These are phyloP conservation scores for Pistacia vera DNA, from an alignment of 345 rosid species.

Conservation along the genomic window DNA sequence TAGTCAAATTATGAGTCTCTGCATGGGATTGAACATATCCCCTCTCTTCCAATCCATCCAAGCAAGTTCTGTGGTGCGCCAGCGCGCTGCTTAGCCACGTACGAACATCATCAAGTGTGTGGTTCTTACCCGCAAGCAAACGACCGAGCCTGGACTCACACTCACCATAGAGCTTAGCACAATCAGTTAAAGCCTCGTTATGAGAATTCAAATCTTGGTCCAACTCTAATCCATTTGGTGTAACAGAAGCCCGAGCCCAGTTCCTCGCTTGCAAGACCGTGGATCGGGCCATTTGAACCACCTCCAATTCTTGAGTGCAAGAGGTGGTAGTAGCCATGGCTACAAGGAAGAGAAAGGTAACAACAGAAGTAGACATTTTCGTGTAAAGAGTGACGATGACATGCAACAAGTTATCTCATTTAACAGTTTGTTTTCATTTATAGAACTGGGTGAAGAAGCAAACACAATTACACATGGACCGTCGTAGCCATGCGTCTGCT, in stretches of 20 bases:
- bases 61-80: conserved; percentile 57
- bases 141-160: conserved; percentile 50
- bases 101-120: conserved; percentile 45
- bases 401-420: conserved; percentile 3
- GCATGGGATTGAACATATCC: conserved; percentile 20
- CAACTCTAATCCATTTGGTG: conserved; percentile 17
- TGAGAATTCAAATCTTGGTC: conserved; percentile 8
- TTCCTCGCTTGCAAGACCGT: conserved; percentile 32
- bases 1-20: conserved; percentile 40
- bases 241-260: conserved; percentile 21
- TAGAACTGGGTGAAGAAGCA: conserved; percentile 4
- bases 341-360: conserved; percentile 30
- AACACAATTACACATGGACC: not conserved
- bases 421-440: not conserved
- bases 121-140: conserved; percentile 31
- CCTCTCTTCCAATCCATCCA: conserved; percentile 51
- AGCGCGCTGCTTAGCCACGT: conserved; percentile 61
- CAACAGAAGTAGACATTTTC: conserved; percentile 32
- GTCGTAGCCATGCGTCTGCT: not conserved
- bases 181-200: conserved; percentile 41
- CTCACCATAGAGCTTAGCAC: conserved; percentile 53
- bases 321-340: conserved; percentile 25
- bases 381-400: not conserved
- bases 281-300: conserved; percentile 38
- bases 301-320: conserved; percentile 27